Conservation (phyloP, 345 rosid species). For the Pseudoturritis turrita region DNA sequence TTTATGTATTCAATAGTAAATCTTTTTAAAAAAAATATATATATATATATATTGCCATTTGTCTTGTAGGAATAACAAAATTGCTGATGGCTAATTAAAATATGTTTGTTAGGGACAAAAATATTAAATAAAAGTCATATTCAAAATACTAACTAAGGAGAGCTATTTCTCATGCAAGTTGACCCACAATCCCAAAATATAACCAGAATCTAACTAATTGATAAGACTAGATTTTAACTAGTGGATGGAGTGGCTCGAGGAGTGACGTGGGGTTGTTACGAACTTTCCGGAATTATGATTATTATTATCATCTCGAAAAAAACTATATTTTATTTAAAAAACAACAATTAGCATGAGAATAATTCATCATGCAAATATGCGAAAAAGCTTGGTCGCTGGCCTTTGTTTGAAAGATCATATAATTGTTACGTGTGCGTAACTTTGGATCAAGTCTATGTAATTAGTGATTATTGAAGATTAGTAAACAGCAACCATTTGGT, state of each 20-base stretch:
- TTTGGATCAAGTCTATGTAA: not conserved
- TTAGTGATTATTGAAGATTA: not conserved
- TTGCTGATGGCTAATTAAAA: not conserved
- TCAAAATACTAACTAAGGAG: not conserved
- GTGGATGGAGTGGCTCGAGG: constrained; percentile 70
- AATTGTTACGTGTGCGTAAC: not conserved
- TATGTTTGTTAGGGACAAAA: not conserved
- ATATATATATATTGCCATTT: no score
- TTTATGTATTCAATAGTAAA: no score
- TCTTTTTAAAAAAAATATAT: no score
- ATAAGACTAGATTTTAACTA: constrained; percentile 20
- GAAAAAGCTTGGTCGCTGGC: not conserved
- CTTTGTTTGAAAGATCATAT: not conserved
- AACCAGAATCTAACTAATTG: constrained; percentile 32
- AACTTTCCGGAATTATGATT: constrained; percentile 12
- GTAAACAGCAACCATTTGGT: not conserved
- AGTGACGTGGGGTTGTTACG: constrained; percentile 33
- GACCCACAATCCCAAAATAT: constrained; percentile 31
- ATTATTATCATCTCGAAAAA: not conserved
- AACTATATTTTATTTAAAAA: not conserved
- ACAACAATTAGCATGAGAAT: not conserved
- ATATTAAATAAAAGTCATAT: not conserved
- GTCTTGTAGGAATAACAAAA: not conserved
- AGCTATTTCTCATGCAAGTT: constrained; percentile 21
- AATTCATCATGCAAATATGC: not conserved